These are phyloP conservation scores for Penicillium tannophilum DNA, from an alignment of 495 filamentous ascomycete genomes.

Conservation along the genomic window DNA sequence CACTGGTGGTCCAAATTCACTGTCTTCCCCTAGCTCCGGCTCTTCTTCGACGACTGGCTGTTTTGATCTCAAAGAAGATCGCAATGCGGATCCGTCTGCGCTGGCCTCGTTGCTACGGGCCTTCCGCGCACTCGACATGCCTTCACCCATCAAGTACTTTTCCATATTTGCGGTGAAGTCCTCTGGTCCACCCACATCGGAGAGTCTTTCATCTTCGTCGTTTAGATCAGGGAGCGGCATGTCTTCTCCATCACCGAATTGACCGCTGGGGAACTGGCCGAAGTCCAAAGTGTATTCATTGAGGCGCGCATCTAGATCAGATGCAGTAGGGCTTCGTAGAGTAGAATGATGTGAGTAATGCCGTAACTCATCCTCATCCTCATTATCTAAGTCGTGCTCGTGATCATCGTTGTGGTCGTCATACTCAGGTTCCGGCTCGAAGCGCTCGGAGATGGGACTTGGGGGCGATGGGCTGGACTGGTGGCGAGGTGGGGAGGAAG, in stretches of 20 bases:
- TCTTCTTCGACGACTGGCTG: slow-evolving; percentile 42
- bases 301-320: slow-evolving; percentile 45
- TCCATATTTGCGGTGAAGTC: slow-evolving; percentile 56
- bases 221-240: slow-evolving; percentile 31
- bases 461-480: slow-evolving; percentile 19
- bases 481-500: slow-evolving; percentile 37
- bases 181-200: slow-evolving; percentile 53
- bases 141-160: slow-evolving; percentile 48
- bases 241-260: slow-evolving; percentile 33
- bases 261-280: slow-evolving; percentile 44
- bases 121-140: slow-evolving; percentile 25
- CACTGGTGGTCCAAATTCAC: slow-evolving; percentile 49
- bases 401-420: slow-evolving; percentile 5
- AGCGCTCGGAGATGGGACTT: slow-evolving; percentile 25
- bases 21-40: slow-evolving; percentile 41
- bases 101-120: slow-evolving; percentile 18
- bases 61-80: slow-evolving; percentile 21
- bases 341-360: slow-evolving; percentile 26
- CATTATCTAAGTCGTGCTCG: slow-evolving; percentile 1
- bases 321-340: slow-evolving; percentile 29
- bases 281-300: slow-evolving; percentile 52
- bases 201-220: slow-evolving; percentile 36
- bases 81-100: slow-evolving; percentile 19
- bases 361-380: slow-evolving; percentile 23
- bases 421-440: not conserved